Percentiles rank a stretch among this genome's conserved stretches.
phyloP scores from a whole-genome alignment of 306 rosid genomes.

The Ormosia semicastrata region DNA sequence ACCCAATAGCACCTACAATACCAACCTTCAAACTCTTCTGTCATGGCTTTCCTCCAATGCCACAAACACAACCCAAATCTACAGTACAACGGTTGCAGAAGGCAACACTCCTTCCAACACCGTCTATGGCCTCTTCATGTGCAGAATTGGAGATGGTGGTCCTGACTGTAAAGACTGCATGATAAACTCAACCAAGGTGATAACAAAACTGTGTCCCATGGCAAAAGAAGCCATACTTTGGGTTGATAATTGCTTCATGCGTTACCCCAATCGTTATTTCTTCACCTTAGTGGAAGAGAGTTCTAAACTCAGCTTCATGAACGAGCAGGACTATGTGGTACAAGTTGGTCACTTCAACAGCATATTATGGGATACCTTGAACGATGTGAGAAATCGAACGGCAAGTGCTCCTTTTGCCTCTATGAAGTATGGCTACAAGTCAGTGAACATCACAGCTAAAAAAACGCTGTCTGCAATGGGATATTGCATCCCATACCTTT shows the following conservation, averaged over 20 bases:
- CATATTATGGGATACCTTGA: neutral
- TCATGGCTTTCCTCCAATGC: slow-evolving; percentile 25
- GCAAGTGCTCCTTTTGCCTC: neutral
- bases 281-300: neutral
- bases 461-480: neutral
- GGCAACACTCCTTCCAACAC: neutral
- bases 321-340: neutral
- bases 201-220: neutral
- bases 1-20: neutral
- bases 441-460: neutral
- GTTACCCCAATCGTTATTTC: slow-evolving; percentile 5
- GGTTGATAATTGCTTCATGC: neutral
- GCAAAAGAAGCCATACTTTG: slow-evolving; percentile 18
- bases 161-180: neutral
- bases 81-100: neutral
- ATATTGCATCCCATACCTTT: neutral
- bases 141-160: neutral
- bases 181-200: neutral
- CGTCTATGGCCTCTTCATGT: slow-evolving; percentile 18
- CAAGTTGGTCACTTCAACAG: slow-evolving; percentile 11
- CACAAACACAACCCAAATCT: neutral
- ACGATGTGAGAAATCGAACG: neutral
- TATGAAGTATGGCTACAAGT: neutral
- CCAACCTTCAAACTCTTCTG: neutral
- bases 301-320: neutral